phyloP scores from a whole-genome alignment of 306 rosid species.

The Castanea mollissima region DNA sequence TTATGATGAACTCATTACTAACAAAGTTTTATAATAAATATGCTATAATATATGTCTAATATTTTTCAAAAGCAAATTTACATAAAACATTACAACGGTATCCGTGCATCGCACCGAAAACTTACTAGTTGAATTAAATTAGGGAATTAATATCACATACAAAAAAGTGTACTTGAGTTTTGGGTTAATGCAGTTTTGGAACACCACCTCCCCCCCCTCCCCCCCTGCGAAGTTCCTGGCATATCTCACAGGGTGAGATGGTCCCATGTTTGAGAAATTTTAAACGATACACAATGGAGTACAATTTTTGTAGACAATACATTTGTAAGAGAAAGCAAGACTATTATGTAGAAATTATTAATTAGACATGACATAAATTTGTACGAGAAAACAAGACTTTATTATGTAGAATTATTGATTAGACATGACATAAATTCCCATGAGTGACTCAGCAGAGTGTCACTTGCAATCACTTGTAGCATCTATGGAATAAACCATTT shows the following conservation, averaged over 20 bases:
- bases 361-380: neutral
- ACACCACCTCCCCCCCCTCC: conserved; percentile 52
- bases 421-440: neutral
- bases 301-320: no score
- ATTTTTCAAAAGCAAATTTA: no score
- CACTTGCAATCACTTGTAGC: neutral
- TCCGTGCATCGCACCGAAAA: no score
- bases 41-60: no score
- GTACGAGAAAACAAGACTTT: neutral
- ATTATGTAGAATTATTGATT: neutral
- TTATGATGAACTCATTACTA: no score
- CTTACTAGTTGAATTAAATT: no score
- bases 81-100: no score
- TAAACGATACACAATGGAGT: no score
- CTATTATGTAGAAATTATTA: neutral
- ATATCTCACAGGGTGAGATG: conserved; percentile 65
- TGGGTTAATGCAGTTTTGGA: conserved; percentile 45
- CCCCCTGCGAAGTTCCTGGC: conserved; percentile 69
- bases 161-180: conserved; percentile 17
- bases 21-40: no score
- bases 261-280: no score
- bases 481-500: neutral
- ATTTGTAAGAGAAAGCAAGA: neutral
- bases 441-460: neutral
- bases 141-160: no score